These are phyloP conservation scores for Haplographium delicatum DNA, from an alignment of 495 filamentous ascomycete genomes.

Conservation along the genomic window DNA sequence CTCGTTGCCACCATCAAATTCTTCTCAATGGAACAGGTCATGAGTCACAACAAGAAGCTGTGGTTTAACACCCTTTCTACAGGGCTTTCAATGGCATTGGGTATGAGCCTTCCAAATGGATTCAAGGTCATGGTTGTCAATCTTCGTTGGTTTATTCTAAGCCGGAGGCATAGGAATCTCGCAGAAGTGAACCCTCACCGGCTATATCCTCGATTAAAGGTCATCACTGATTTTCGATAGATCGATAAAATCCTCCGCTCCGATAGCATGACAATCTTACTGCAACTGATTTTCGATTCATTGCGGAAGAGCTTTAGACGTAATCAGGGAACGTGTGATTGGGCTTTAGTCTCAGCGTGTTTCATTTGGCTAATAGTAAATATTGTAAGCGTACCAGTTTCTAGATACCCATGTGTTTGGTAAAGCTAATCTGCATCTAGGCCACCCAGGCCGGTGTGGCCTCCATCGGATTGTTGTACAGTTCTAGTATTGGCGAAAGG, in stretches of 20 bases:
- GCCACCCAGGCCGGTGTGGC: neutral
- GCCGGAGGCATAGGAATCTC: slow-evolving; percentile 1
- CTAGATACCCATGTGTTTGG: neutral
- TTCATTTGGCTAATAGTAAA: neutral
- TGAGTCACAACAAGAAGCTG: neutral
- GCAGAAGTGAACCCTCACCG: neutral
- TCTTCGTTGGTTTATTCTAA: slow-evolving; percentile 6
- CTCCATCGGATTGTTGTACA: neutral
- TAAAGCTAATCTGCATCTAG: neutral
- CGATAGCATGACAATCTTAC: neutral
- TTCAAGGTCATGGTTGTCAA: slow-evolving; percentile 4
- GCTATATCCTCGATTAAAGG: neutral
- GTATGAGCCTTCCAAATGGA: neutral
- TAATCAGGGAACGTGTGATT: neutral
- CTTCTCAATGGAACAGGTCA: slow-evolving; percentile 1
- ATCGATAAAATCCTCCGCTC: slow-evolving; percentile 6
- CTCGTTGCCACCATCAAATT: neutral
- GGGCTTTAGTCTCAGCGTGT: neutral
- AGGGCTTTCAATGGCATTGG: slow-evolving; percentile 1
- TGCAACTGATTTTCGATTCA: neutral
- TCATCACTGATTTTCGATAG: neutral
- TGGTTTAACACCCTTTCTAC: slow-evolving; percentile 2
- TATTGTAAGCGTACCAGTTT: neutral
- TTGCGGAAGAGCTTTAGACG: neutral
- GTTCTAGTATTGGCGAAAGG: neutral